Evolutionary conservation across 1,139 yeast species (phyloP), one percentile per base, ranked within the genome.

Genomic region (Magnusiomyces tetraspermus): DNA sequence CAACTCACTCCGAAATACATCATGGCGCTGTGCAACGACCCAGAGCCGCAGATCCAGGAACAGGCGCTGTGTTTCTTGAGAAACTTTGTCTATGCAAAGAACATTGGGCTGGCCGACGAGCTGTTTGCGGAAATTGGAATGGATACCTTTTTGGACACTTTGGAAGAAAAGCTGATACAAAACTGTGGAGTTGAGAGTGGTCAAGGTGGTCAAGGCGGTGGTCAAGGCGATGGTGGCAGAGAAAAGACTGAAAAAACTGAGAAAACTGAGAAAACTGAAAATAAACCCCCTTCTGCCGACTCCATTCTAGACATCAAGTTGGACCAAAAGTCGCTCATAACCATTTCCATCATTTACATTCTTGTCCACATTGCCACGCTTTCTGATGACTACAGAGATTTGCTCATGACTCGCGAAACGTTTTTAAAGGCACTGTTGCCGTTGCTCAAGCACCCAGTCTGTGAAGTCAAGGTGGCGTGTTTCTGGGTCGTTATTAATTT

Each of bases 21-120:
- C 1, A 71, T 85, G 53, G 75, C 75, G 48, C 69, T 76, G 46
- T 75, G 82, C 53, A 69, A 76, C 55, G 76, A 76, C 58, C 64
- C 72, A 5, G 74, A 74, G 49, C 62, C 78, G 55, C 75, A 78
- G 50, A 76, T 87, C 26, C 82, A 83, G 54, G 83, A 82, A 49
- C 83, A 80, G 61, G 76, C 82, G 17, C 79, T 88, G 63, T 87
- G 82, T 59, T 77, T 86, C n/a, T 64, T 89, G 50, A 71, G 96
- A 55, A 89, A 89, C 63, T 69, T 85, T 50, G 78, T 90, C 0
- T 82, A 89, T 40, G 79, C 82, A n/a, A 51, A 51, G 10, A 77
- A 85, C 2, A 71, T 78, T 23, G 71, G 73, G 46, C 79, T 81
- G 56, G 73, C 78, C 1, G 71, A 71, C 49, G 61, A 67, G 40